Evolutionary conservation across 2,329 filamentous ascomycete genomes (phyloP).

Genomic region (Colletotrichum spaethianum): DNA sequence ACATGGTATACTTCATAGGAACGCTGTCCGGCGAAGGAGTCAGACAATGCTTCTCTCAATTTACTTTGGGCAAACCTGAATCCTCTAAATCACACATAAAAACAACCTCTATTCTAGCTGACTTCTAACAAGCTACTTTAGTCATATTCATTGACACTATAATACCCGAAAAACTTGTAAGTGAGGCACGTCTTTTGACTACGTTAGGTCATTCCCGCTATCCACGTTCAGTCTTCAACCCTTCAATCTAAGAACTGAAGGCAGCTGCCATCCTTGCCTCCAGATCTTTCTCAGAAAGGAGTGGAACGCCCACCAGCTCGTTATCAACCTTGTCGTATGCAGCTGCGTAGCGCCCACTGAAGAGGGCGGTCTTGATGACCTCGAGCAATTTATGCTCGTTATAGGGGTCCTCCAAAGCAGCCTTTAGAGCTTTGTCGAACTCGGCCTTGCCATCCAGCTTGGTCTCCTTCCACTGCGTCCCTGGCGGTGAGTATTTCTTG

Average conservation of each 20-base stretch:
- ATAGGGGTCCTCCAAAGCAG: not conserved
- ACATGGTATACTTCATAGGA: not conserved
- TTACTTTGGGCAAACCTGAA: not conserved
- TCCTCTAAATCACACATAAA: not conserved
- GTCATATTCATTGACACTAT: not conserved
- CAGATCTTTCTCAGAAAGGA: constrained; percentile 26
- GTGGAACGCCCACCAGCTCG: constrained; percentile 14
- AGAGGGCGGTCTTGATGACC: not conserved
- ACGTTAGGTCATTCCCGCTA: not conserved
- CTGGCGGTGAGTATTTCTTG: constrained; percentile 42
- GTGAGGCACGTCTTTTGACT: not conserved
- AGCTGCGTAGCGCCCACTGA: constrained; percentile 10
- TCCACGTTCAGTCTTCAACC: too few species aligned
- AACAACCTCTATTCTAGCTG: not conserved
- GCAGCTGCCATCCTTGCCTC: constrained; percentile 23
- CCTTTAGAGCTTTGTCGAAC: not conserved
- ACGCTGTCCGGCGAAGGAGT: not conserved
- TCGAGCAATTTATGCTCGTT: not conserved
- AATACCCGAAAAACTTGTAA: not conserved
- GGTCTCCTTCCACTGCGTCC: constrained; percentile 29
- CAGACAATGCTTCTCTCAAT: not conserved
- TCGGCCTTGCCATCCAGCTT: constrained; percentile 10
- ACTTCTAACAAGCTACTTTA: not conserved
- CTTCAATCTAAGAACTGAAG: constrained; percentile 4
- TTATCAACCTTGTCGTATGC: constrained; percentile 21